phyloP scores from a whole-genome alignment of 257 asterid genomes.

The Rubia yunnanensis region DNA sequence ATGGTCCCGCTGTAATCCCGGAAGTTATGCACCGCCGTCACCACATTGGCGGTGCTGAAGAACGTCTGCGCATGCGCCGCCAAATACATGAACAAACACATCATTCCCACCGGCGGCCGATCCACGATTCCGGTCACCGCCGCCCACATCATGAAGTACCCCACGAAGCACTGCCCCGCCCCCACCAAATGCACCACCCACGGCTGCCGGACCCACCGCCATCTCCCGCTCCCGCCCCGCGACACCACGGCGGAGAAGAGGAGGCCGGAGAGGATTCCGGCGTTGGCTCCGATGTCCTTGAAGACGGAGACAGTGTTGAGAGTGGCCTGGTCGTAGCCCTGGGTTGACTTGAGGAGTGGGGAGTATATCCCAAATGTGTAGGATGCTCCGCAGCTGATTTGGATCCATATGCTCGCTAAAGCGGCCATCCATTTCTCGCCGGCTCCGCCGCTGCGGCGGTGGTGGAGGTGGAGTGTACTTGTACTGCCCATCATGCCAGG shows the following conservation, averaged over 20 bases:
- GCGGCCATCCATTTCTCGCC: conserved; percentile 61
- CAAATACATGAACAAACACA: conserved; percentile 73
- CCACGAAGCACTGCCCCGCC: conserved; percentile 67
- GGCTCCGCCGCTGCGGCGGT: not conserved
- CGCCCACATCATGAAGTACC: conserved; percentile 82
- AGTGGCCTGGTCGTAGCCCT: conserved; percentile 68
- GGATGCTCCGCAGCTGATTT: conserved; percentile 79
- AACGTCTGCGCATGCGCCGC: conserved; percentile 95
- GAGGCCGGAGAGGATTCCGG: conserved; percentile 67
- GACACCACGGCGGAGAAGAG: conserved; percentile 46
- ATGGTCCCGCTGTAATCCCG: conserved; percentile 70
- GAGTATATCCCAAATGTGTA: conserved; percentile 91
- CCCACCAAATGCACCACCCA: conserved; percentile 73
- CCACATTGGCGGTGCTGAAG: conserved; percentile 83
- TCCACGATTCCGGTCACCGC: conserved; percentile 57
- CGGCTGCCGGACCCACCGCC: conserved; percentile 36
- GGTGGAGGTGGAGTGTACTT: not conserved
- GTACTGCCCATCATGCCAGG: not conserved
- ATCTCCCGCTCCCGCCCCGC: not conserved
- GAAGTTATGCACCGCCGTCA: conserved; percentile 73
- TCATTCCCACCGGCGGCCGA: conserved; percentile 42
- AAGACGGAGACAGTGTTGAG: conserved; percentile 65
- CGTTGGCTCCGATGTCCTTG: conserved; percentile 89
- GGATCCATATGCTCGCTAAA: conserved; percentile 82
- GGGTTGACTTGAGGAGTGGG: conserved; percentile 54